Base-by-base conservation (phyloP, 2,329 filamentous ascomycete species). In the Amauroascus verrucosus region DNA sequence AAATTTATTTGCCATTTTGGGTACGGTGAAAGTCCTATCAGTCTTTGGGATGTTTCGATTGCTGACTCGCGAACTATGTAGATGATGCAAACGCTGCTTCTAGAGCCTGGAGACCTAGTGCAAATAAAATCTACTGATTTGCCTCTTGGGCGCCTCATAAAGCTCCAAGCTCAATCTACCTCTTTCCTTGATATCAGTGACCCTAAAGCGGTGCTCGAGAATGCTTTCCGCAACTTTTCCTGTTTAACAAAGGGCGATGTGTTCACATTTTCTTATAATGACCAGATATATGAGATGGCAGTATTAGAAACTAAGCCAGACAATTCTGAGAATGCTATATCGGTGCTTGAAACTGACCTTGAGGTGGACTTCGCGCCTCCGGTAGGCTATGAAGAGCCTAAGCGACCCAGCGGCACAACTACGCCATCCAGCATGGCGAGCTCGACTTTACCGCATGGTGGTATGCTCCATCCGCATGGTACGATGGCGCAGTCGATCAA, bases 401-500 rank as follows among this genome's bases (percentile, higher is more conserved):
- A 86, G 63, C 81, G 79, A 55, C 70, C 67, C 24, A 93, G 86
- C 60, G 90, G 90, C n/a, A 90, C 88, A 16, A 91, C 84, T 70
- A 95, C 90, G 14, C 89, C 90, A 1, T 76, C 83, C 48, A 93
- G 85, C 63, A 75, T 71, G 3, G 74, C 77, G 1, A 79, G 80
- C 53, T 71, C 70, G 47, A 64, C 53, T 11, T 68, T 86, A 56
- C 84, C 85, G 6, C 74, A 80, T 1, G 86, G 88, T 26, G 88
- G 90, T 3, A 72, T 85, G 14, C 70, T 96, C 22, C 89, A 94
- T 68, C 82, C 77, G 57, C 87, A 95, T 62, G 93, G 93, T 9
- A 90, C 84, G 56, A 98, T 98, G 93, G 90, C 93, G 0, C 88
- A 95, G 63, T 82, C 88, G n/a, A 97, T 98, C 75, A 96, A 96